Evolutionary conservation across 139 green algal genomes (phyloP).

Genomic region (Micromonas commoda): DNA sequence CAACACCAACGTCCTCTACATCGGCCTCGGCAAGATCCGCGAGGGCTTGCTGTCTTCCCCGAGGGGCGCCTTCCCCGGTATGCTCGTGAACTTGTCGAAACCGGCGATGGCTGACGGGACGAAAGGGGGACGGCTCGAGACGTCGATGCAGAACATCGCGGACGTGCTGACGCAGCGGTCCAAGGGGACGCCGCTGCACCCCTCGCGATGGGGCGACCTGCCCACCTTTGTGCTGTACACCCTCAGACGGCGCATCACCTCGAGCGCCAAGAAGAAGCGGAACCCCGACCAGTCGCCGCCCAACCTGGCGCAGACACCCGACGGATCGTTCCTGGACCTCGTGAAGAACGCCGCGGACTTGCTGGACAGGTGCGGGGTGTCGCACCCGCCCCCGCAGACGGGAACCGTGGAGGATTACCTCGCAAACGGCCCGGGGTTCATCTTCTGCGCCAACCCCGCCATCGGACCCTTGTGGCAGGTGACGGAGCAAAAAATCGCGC

Average conservation of each 20-base stretch:
- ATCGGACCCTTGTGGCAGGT: constrained; percentile 93
- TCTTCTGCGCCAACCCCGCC: constrained; percentile 83
- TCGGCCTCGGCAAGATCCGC: constrained; percentile 53
- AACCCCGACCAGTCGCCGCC: constrained; percentile 55
- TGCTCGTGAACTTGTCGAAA: constrained; percentile 98
- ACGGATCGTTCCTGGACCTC: constrained; percentile 94
- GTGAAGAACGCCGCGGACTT: constrained; percentile 77
- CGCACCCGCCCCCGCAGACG: constrained; percentile 17
- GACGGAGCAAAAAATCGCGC: constrained; percentile 87
- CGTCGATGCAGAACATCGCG: constrained; percentile 85
- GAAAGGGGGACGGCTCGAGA: constrained; percentile 80
- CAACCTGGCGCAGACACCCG: constrained; percentile 81
- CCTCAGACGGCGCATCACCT: constrained; percentile 68
- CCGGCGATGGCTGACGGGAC: constrained; percentile 35
- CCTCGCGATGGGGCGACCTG: constrained; percentile 56
- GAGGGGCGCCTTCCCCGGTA: constrained; percentile 68
- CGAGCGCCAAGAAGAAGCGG: constrained; percentile 76
- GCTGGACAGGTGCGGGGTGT: constrained; percentile 33
- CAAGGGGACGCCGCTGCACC: not conserved
- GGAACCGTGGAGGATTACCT: constrained; percentile 55
- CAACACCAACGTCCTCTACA: constrained; percentile 98
- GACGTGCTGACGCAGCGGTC: constrained; percentile 35
- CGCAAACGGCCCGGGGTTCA: constrained; percentile 65
- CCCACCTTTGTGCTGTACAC: constrained; percentile 94
- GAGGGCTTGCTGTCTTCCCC: constrained; percentile 33